phyloP scores from a whole-genome alignment of 2,329 filamentous ascomycete genomes.

The Aspergillus neotritici region DNA sequence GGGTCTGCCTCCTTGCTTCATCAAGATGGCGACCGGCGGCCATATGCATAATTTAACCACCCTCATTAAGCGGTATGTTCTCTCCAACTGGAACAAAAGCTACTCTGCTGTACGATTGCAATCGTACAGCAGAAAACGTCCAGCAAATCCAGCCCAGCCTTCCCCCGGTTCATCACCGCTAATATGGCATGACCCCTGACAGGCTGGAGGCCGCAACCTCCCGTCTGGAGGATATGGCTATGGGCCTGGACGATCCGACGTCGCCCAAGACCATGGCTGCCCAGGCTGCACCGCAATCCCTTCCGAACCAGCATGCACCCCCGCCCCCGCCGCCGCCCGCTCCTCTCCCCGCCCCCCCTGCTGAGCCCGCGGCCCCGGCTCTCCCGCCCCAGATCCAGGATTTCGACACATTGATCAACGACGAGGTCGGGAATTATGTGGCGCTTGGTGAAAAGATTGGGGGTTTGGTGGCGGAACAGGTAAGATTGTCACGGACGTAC shows the following conservation, averaged over 20 bases:
- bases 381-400: slow-evolving; percentile 76
- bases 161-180: slow-evolving; percentile 12
- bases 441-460: slow-evolving; percentile 72
- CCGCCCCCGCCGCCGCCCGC: slow-evolving; percentile 50
- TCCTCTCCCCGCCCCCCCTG: slow-evolving; percentile 57
- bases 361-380: slow-evolving; percentile 50
- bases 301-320: slow-evolving; percentile 35
- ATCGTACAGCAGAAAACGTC: too few species aligned
- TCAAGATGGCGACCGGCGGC: slow-evolving; percentile 60
- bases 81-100: not conserved
- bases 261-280: slow-evolving; percentile 31
- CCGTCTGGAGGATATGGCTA: slow-evolving; percentile 90
- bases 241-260: slow-evolving; percentile 55
- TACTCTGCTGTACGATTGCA: too few species aligned
- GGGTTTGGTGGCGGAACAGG: slow-evolving; percentile 73
- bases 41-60: slow-evolving; percentile 97
- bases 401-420: slow-evolving; percentile 73
- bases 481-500: slow-evolving; percentile 33
- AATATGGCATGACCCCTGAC: slow-evolving; percentile 45
- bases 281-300: slow-evolving; percentile 20
- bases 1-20: slow-evolving; percentile 10
- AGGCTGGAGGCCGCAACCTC: slow-evolving; percentile 97
- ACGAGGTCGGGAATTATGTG: slow-evolving; percentile 70
- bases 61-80: slow-evolving; percentile 86
- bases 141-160: not conserved